phyloP scores from a whole-genome alignment of 169 alveolate species.

The Plasmodium billcollinsi region DNA sequence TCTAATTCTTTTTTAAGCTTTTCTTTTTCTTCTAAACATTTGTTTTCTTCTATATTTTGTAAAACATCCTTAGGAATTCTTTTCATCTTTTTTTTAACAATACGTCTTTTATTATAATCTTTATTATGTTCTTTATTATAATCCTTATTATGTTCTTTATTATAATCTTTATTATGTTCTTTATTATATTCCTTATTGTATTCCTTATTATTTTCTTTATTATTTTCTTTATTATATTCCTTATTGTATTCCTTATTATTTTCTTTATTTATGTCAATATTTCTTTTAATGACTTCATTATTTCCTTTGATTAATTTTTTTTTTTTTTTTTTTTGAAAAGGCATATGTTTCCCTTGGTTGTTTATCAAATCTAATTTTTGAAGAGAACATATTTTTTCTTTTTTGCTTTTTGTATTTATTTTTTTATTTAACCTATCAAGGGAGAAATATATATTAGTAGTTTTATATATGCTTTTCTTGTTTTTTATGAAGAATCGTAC shows the following conservation, averaged over 20 bases:
- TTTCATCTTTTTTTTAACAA: not conserved
- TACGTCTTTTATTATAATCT: not conserved
- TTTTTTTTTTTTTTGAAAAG: not conserved
- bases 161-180: not conserved
- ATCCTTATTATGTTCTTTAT: not conserved
- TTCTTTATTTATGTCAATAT: not conserved
- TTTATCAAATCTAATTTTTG: too few relatives aligned
- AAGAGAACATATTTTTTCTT: too few relatives aligned
- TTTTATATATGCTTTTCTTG: too few relatives aligned
- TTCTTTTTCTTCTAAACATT: not conserved
- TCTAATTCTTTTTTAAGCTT: slow-evolving; percentile 1
- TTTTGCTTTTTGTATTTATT: too few relatives aligned
- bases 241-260: not conserved
- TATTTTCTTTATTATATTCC: too few relatives aligned
- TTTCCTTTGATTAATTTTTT: not conserved
- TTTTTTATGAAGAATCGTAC: too few relatives aligned
- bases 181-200: too few relatives aligned
- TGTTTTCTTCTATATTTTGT: slow-evolving; percentile 24
- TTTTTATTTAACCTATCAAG: too few relatives aligned
- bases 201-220: not conserved
- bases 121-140: not conserved
- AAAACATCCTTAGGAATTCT: slow-evolving; percentile 1
- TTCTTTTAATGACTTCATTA: not conserved
- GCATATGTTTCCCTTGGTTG: not conserved
- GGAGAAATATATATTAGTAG: too few relatives aligned